Conservation (phyloP, 768 basidiomycete genomes). For the Stropharia rugosoannulata region DNA sequence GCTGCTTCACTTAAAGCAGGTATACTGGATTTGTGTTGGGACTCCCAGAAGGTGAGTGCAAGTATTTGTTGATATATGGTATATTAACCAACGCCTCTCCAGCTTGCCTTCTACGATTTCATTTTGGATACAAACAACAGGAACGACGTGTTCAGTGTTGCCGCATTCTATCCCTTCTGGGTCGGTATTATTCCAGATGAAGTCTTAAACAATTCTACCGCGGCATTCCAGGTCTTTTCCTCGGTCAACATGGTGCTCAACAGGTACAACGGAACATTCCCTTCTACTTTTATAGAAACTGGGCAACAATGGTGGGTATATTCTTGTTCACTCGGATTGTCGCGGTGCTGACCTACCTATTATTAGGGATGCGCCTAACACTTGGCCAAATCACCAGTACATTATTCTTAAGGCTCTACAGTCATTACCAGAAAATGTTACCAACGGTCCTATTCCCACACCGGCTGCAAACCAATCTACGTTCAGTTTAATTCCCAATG, state of each 20-base stretch:
- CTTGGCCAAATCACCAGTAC: slow-evolving; percentile 87
- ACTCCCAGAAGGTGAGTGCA: slow-evolving; percentile 51
- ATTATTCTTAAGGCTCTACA: slow-evolving; percentile 77
- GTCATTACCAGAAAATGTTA: slow-evolving; percentile 71
- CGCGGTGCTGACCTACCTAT: background rate
- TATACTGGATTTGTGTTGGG: slow-evolving; percentile 88
- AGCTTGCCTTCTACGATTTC: slow-evolving; percentile 91
- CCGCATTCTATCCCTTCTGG: slow-evolving; percentile 87
- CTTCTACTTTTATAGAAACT: slow-evolving; percentile 73
- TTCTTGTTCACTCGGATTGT: background rate
- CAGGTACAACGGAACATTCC: slow-evolving; percentile 86
- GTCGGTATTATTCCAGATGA: slow-evolving; percentile 79
- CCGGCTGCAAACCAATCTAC: slow-evolving; percentile 51
- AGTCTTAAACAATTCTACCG: slow-evolving; percentile 50
- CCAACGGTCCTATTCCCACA: slow-evolving; percentile 51
- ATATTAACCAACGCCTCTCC: background rate
- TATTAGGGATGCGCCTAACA: slow-evolving; percentile 78
- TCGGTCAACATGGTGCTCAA: slow-evolving; percentile 76
- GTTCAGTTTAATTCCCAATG: slow-evolving; percentile 68
- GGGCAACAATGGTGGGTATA: slow-evolving; percentile 73
- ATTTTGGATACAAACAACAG: slow-evolving; percentile 69
- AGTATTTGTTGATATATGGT: background rate
- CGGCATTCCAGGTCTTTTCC: slow-evolving; percentile 72
- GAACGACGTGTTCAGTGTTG: slow-evolving; percentile 66
- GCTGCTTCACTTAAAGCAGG: slow-evolving; percentile 63